Evolutionary conservation across 805 yeast species (phyloP).

Genomic region (Nakazawaea populi): DNA sequence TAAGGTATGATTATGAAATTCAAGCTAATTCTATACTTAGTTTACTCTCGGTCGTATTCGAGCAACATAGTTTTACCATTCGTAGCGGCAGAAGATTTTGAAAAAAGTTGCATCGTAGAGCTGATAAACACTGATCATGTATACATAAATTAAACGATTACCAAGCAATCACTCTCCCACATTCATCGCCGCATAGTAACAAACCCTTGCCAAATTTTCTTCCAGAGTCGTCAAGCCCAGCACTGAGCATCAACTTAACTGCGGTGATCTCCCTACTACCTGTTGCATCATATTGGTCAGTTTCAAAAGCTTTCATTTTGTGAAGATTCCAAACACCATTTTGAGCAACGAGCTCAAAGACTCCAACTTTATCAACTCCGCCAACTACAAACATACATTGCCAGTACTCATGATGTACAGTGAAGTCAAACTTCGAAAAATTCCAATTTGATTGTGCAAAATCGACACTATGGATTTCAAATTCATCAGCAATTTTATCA

Average conservation of each 20-base stretch:
- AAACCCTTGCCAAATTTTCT: conserved; percentile 24
- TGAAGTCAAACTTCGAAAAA: conserved; percentile 6
- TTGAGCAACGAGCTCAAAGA: conserved; percentile 24
- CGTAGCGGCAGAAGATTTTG: too few species aligned
- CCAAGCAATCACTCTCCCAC: conserved; percentile 49
- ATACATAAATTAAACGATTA: conserved; percentile 14
- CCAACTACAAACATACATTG: conserved; percentile 30
- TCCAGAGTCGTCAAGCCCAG: conserved; percentile 28
- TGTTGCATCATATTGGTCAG: conserved; percentile 14
- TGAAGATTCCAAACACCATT: conserved; percentile 19
- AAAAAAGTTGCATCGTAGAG: too few species aligned
- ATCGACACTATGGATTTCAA: conserved; percentile 12
- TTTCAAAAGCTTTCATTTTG: conserved; percentile 18
- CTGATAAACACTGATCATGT: too few species aligned
- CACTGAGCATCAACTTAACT: conserved; percentile 27
- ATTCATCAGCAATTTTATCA: conserved; percentile 13
- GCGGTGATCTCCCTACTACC: conserved; percentile 19
- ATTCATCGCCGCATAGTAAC: conserved; percentile 47
- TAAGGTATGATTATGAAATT: too few species aligned
- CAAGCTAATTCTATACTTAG: too few species aligned
- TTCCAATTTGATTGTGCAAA: conserved; percentile 16
- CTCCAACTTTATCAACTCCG: conserved; percentile 24
- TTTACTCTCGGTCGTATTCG: too few species aligned
- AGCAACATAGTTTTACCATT: too few species aligned
- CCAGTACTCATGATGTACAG: conserved; percentile 30